These are phyloP conservation scores for Xylariomycetidae sp. DNA, from an alignment of 2,329 filamentous ascomycete genomes.

Conservation along the genomic window DNA sequence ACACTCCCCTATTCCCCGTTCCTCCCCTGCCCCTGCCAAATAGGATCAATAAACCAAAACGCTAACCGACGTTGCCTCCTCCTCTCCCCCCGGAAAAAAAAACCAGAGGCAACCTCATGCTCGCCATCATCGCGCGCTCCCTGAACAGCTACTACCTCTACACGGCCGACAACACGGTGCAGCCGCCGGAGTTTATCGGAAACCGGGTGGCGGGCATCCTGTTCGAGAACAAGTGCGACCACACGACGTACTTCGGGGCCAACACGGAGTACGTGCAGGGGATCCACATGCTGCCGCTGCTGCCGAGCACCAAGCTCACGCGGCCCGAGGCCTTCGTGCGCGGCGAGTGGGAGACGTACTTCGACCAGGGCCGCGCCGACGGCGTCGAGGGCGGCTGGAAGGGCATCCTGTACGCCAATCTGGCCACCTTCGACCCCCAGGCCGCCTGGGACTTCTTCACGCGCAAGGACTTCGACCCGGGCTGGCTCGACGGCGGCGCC, in stretches of 20 bases:
- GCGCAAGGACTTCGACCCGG: conserved; percentile 57
- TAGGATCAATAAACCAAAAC: too few relatives aligned
- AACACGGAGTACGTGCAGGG: conserved; percentile 69
- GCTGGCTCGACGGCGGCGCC: conserved; percentile 76
- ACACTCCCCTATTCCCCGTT: too few relatives aligned
- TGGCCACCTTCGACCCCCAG: conserved; percentile 69
- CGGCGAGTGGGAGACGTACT: conserved; percentile 80
- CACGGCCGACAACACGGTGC: conserved; percentile 58
- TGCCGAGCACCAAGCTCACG: conserved; percentile 59
- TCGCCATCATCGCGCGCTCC: conserved; percentile 70
- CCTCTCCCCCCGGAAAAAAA: too few relatives aligned
- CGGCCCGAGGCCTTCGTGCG: conserved; percentile 66
- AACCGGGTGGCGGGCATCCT: conserved; percentile 72
- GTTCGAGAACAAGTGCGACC: conserved; percentile 94
- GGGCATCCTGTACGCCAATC: conserved; percentile 77
- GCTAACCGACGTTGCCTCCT: too few relatives aligned
- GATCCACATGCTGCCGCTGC: conserved; percentile 68
- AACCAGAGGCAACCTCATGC: conserved; percentile 79
- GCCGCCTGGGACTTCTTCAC: conserved; percentile 73
- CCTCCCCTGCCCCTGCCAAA: too few relatives aligned
- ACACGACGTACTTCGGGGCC: conserved; percentile 82
- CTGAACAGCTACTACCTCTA: conserved; percentile 82
- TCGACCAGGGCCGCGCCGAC: conserved; percentile 62
- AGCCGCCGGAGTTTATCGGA: conserved; percentile 71
- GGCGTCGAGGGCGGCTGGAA: conserved; percentile 73